Percentiles rank a stretch among this genome's conserved stretches.
phyloP scores from a whole-genome alignment of 805 yeast genomes.

The Soucietia sequanensis region DNA sequence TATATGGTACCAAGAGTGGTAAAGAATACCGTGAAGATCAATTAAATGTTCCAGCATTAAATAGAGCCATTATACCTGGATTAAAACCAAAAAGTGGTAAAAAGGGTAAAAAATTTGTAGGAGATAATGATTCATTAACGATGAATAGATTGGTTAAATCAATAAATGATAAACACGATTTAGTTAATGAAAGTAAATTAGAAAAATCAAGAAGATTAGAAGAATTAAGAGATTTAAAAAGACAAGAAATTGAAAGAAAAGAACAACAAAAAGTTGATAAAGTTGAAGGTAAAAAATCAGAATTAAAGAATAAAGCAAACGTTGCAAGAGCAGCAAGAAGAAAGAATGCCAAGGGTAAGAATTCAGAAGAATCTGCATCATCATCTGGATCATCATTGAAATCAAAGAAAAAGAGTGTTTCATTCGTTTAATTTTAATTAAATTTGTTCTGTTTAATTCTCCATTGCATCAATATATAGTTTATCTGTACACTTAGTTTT shows the following conservation, averaged over 20 bases:
- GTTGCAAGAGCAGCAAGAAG: constrained; percentile 69
- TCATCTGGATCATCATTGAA: too few relatives aligned
- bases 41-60: constrained; percentile 73
- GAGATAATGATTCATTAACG: constrained; percentile 61
- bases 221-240: constrained; percentile 82
- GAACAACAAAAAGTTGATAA: constrained; percentile 68
- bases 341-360: constrained; percentile 47
- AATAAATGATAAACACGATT: constrained; percentile 80
- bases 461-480: too few relatives aligned
- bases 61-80: constrained; percentile 85
- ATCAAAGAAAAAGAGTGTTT: constrained; percentile 37
- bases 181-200: constrained; percentile 78
- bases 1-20: constrained; percentile 64
- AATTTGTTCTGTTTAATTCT: too few relatives aligned
- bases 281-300: constrained; percentile 74
- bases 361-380: too few relatives aligned
- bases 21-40: constrained; percentile 73
- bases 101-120: constrained; percentile 79
- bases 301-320: constrained; percentile 69
- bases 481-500: too few relatives aligned
- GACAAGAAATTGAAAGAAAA: constrained; percentile 82
- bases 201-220: constrained; percentile 89
- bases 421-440: constrained; percentile 30
- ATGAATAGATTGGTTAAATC: constrained; percentile 71
- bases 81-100: constrained; percentile 74